Conservation (phyloP, 805 yeast genomes). For the Saturnispora sekii region DNA sequence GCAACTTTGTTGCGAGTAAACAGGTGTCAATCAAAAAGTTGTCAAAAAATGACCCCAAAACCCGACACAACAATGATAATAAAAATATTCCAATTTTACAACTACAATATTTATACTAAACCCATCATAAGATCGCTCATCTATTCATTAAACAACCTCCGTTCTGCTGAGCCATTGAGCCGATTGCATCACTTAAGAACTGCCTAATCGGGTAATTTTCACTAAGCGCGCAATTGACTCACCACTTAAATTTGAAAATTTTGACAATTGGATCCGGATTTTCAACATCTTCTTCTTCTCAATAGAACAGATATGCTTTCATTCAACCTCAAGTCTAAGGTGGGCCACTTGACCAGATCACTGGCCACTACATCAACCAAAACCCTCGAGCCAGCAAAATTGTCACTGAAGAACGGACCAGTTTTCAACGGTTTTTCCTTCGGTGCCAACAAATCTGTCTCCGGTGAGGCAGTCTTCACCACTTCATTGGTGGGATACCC, state of each 20-base stretch:
- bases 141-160: background rate
- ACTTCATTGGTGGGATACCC: slow-evolving; percentile 98
- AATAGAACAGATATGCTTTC: slow-evolving; percentile 8
- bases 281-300: background rate
- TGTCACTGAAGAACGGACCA: slow-evolving; percentile 88
- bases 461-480: slow-evolving; percentile 97
- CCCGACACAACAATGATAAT: too few relatives aligned
- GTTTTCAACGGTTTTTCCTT: slow-evolving; percentile 88
- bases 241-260: slow-evolving; percentile 1
- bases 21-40: too few relatives aligned
- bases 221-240: slow-evolving; percentile 6
- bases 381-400: slow-evolving; percentile 68
- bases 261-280: background rate
- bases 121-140: too few relatives aligned
- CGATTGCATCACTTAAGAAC: background rate
- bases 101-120: too few relatives aligned
- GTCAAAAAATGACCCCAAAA: too few relatives aligned
- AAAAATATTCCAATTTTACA: too few relatives aligned
- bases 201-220: slow-evolving; percentile 8
- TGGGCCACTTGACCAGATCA: slow-evolving; percentile 1
- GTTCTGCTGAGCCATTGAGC: background rate
- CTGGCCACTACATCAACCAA: slow-evolving; percentile 24
- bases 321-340: slow-evolving; percentile 9
- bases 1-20: too few relatives aligned
- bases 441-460: slow-evolving; percentile 85